Base-by-base conservation (phyloP, 2,329 filamentous ascomycete genomes). In the Sporothrix humicola region DNA sequence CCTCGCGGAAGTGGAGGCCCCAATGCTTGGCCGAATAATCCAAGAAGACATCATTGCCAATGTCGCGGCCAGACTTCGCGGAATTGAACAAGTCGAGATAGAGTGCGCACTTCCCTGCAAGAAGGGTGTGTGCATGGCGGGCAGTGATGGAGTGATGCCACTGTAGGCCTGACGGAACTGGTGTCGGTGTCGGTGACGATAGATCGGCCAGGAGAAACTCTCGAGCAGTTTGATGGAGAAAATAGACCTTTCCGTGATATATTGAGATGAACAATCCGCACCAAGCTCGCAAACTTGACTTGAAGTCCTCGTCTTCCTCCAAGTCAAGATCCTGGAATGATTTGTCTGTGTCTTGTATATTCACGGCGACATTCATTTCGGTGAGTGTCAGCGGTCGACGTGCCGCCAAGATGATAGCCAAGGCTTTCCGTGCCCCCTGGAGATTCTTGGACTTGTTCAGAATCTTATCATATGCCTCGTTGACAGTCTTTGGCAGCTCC, bases 221-320 rank as follows among this genome's bases (percentile, higher is more conserved):
- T 7, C 78, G 76, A 68, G 79, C 80, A 10, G 79, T 81, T 77
- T 81, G 78, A 74, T 81, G 79, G 17, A 81, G 73, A 50, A 81
- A 77, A 66, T 80, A 79, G 50, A 81, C 59, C 8, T 70, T 79
- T 12, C 71, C 76, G 10, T 78, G 65, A 50, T 81, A 9, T 8
- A 80, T 73, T 8, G 77, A 78, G 48, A 81, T 63, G 46, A 81
- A 81, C 0, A 81, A 71, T 9, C 80, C 78, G 74, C 78, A 81
- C 75, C 31, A 78, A 6, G 73, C 74, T 75, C 79, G 73, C 1
- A 80, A 74, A 58, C 75, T 69, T 0, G 0, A 9, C 52, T 73
- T 73, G 52, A 81, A 79, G 31, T 76, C 69, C 4, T 75, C 56
- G 8, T 76, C 73, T 7, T 68, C 54, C 46, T 78, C 77, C 20